Base-by-base conservation (phyloP, 139 green algal species). In the Trebouxia sp. region DNA sequence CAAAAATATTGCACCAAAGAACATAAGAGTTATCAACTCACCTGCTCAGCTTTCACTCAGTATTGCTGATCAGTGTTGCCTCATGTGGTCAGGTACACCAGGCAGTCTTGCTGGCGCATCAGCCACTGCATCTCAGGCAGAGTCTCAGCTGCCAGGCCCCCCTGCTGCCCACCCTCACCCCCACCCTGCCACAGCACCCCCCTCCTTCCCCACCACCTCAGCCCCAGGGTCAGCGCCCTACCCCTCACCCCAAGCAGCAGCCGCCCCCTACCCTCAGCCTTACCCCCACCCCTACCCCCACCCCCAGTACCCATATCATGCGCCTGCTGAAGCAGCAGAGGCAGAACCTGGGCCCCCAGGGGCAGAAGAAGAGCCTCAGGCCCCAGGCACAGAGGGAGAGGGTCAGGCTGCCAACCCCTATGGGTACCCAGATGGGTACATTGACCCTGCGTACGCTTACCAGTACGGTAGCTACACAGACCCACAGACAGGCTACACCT, bases 391-490 rank as follows among this genome's bases (percentile, higher is more conserved):
- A 24, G 69, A 77, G 20, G 69, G 41, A 17, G 69, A 51, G 8
- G 69, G 39, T 24, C 69, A 15, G 9, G 69, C 69, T 72, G 62
- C 62, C 28, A 43, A 26, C 35, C 32, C 62, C 20, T 72, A 72
- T 72, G 62, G 62, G 14, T 72, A 72, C 15, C 62, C 62, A 14
- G 62, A 72, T 14, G 62, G 62, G 5, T 72, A 72, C 35, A 72
- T 35, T 30, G 62, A 72, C 32, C 62, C 62, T 41, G 62, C 62
- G 24, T 72, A 72, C 28, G 62, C 62, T 5, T 72, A 72, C 6
- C 62, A 72, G 35, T 72, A 72, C 28, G 62, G 62, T 22, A 72
- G 62, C 62, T 72, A 72, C 32, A 72, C 62, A 72, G 62, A 72
- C 20, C 62, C 62, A 24, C 62, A 72, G 62, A 72, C 62, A 72